These are phyloP conservation scores for Houttuynia cordata DNA, from an alignment of 164 flowering plant genomes.

Conservation along the genomic window DNA sequence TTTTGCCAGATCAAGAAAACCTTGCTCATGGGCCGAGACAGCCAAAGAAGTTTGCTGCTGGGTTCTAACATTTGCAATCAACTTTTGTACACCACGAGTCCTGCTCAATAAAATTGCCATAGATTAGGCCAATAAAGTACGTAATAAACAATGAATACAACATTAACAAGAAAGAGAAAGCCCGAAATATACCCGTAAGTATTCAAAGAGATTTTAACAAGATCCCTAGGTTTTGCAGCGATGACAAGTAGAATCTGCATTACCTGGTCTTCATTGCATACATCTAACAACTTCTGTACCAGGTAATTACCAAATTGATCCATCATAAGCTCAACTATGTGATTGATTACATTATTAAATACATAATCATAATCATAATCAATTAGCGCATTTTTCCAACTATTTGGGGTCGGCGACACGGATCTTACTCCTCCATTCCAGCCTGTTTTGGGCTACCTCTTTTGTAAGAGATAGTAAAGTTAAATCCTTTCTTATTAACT, in stretches of 20 bases:
- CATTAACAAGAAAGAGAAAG: neutral
- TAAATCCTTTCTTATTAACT: too few relatives aligned
- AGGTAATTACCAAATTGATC: slow-evolving; percentile 90
- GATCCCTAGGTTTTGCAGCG: slow-evolving; percentile 38
- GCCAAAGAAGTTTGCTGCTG: slow-evolving; percentile 42
- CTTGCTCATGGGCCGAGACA: slow-evolving; percentile 47
- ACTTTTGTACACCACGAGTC: slow-evolving; percentile 81
- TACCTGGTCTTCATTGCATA: slow-evolving; percentile 66
- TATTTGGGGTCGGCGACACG: too few relatives aligned
- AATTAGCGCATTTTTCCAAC: too few relatives aligned
- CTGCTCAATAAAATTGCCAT: slow-evolving; percentile 22
- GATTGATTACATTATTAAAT: slow-evolving; percentile 48
- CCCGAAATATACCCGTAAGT: slow-evolving; percentile 54
- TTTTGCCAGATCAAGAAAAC: slow-evolving; percentile 54
- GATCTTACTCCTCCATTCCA: too few relatives aligned
- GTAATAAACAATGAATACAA: neutral
- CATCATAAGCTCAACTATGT: slow-evolving; percentile 62
- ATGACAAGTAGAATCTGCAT: slow-evolving; percentile 35
- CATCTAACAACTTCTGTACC: slow-evolving; percentile 71
- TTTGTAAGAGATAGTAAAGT: too few relatives aligned
- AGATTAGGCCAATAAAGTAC: neutral
- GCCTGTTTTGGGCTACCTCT: too few relatives aligned
- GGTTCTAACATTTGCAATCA: slow-evolving; percentile 58
- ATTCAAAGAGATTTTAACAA: slow-evolving; percentile 56
- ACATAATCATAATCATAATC: too few relatives aligned